Base-by-base conservation (phyloP, 2,329 filamentous ascomycete species). In the Aurifilum marmelostoma region DNA sequence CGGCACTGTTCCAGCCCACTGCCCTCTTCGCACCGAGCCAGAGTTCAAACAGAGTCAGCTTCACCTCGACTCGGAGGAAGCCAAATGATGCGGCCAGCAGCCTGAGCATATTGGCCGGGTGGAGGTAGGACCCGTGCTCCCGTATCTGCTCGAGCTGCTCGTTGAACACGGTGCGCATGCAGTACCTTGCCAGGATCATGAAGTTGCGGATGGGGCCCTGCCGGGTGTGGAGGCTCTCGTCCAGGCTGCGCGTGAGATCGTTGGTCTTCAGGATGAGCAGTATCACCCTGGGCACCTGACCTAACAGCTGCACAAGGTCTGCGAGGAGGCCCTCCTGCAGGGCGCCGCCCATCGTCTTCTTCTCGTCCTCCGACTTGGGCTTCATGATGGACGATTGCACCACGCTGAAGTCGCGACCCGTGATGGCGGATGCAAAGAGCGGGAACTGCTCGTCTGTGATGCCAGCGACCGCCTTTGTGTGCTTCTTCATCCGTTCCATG, bases 181-280 rank as follows among this genome's bases (percentile, higher is more conserved):
- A 91, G 79, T 92, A 92, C 43, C 88, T 80, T 3, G 89, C 89
- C 37, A 92, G 82, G 72, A 92, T 92, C 76, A 92, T 81, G 74
- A 92, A 92, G 18, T 82, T 86, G 62, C 88, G 84, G 72, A 90
- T 85, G 3, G 89, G 88, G 0, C 89, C 89, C 71, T 88, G 86
- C 8, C 87, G 85, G 0, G 92, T 96, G 67, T 94, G 91, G 50
- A 97, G 83, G 76, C 91, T 94, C 83, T 99, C 96, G 77, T 99
- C 96, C 24, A 99, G 86, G 75, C 91, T 96, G 72, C 96, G 89
- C 21, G 96, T 99, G 52, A 99, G 83, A 80, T 99, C 96, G 78
- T 99, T 99, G 2, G 96, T 99, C 82, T 99, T 99, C 71, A 99
- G 85, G 73, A 99, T 98, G 37, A 99, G 84, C 16, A 99, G 85